These are phyloP conservation scores for Phyllosticta citrichinensis DNA, from an alignment of 2,329 filamentous ascomycete genomes.

Conservation along the genomic window DNA sequence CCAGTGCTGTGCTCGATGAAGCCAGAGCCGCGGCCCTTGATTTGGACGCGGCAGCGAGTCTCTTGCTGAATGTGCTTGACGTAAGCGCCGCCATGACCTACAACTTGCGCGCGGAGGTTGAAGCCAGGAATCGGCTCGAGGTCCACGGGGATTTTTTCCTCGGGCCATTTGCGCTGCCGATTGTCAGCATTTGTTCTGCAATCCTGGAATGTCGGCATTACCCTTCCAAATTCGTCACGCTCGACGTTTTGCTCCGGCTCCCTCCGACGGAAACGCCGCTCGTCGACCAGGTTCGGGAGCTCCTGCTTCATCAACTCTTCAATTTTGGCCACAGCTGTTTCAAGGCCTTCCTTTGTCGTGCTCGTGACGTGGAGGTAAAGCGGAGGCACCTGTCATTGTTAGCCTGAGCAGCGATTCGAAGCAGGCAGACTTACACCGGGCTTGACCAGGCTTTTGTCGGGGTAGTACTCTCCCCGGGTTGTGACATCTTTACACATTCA, in stretches of 20 bases:
- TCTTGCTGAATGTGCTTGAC: constrained; percentile 98
- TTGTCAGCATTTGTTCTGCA: constrained; percentile 17
- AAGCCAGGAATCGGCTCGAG: constrained; percentile 90
- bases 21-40: constrained; percentile 91
- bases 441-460: constrained; percentile 95
- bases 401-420: not conserved
- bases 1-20: constrained; percentile 87
- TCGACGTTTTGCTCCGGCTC: constrained; percentile 67
- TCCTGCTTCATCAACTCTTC: constrained; percentile 95
- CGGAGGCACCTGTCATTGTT: constrained; percentile 62
- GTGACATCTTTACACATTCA: constrained; percentile 86
- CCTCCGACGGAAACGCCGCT: constrained; percentile 78
- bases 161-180: constrained; percentile 89
- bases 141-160: constrained; percentile 84
- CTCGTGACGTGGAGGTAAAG: constrained; percentile 93
- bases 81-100: constrained; percentile 86
- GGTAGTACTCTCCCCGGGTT: constrained; percentile 90
- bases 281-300: constrained; percentile 87
- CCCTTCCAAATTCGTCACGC: constrained; percentile 80
- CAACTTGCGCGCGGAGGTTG: constrained; percentile 91
- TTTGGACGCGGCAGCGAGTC: constrained; percentile 91
- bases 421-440: constrained; percentile 57
- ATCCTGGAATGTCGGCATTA: constrained; percentile 32
- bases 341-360: constrained; percentile 82
- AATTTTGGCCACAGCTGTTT: constrained; percentile 77